These are phyloP conservation scores for Picochlorum sp. DNA, from an alignment of 139 green algal species.

Conservation along the genomic window DNA sequence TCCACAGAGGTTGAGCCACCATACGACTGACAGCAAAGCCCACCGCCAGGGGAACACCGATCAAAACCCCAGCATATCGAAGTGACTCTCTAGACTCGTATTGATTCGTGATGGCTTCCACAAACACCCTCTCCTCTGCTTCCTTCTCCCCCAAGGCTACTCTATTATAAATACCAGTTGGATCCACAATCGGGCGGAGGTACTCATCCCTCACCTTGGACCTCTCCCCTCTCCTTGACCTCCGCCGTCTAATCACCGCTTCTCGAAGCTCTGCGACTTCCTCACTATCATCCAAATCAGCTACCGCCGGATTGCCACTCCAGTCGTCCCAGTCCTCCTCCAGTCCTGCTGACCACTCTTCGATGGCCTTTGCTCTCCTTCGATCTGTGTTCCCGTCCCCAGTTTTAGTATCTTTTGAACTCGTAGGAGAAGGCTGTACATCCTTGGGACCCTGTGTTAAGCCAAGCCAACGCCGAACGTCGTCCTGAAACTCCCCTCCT, in stretches of 20 bases:
- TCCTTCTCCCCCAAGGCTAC: slow-evolving; percentile 26
- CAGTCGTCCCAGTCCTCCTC: slow-evolving; percentile 39
- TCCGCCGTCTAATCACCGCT: slow-evolving; percentile 26
- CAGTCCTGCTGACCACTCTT: slow-evolving; percentile 1
- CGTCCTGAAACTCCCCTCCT: too few relatives aligned
- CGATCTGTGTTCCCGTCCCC: neutral
- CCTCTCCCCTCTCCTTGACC: slow-evolving; percentile 19
- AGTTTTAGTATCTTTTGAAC: too few relatives aligned
- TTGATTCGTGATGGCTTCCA: slow-evolving; percentile 72
- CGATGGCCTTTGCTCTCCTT: neutral
- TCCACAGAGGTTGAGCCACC: slow-evolving; percentile 61
- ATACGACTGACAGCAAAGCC: slow-evolving; percentile 51
- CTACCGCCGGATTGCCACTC: slow-evolving; percentile 18
- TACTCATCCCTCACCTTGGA: slow-evolving; percentile 38
- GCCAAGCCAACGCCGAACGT: too few relatives aligned
- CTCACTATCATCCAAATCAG: slow-evolving; percentile 24
- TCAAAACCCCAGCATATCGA: slow-evolving; percentile 33
- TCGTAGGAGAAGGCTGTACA: too few relatives aligned
- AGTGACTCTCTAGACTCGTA: slow-evolving; percentile 62
- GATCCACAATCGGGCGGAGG: slow-evolving; percentile 44
- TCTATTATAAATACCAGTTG: slow-evolving; percentile 18
- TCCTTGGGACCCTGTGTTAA: too few relatives aligned
- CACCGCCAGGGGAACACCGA: slow-evolving; percentile 53
- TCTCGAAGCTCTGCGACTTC: slow-evolving; percentile 28
- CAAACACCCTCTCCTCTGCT: slow-evolving; percentile 36